Base-by-base conservation (phyloP, 257 asterid genomes). In the Haberlea rhodopensis region DNA sequence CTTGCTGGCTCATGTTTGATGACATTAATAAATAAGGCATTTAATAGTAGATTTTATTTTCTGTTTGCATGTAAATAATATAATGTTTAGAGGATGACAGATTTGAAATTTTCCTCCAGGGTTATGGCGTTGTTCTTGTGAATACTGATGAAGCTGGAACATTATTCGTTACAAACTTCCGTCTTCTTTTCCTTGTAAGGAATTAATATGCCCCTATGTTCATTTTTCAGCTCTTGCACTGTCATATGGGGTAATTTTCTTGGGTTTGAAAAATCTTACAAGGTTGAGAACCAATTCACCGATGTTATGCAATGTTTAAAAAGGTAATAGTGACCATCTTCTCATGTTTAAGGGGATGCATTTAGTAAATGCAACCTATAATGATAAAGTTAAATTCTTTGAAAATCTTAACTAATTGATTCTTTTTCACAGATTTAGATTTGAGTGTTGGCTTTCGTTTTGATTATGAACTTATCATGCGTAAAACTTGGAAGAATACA, bases 91-190 rank as follows among this genome's bases (percentile, higher is more conserved):
- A 55, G 53, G 77, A 63, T 74, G 58, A 65, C 73, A 69, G 57
- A 59, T 62, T 63, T 60, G 48, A 18, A 43, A 26, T 70, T 76
- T 59, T 66, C 72, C 60, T 82, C 40, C 87, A 92, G 98, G 97
- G 87, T 55, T 66, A 72, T 60, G 95, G 94, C 20, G 96, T 87
- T 72, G 98, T 92, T 80, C 98, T 92, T 77, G 96, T 89, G 81
- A 92, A 92, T 79, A 89, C 75, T 63, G 96, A 87, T 43, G 91
- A 85, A 73, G 98, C 98, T 37, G 98, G 98, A 69, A 87, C 94
- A 25, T 73, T 92, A 80, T 92, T 79, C 27, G 85, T 92, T 37
- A 92, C 98, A 54, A 92, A 92, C 76, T 92, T 78, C 70, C 98
- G 98, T 68, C 95, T 92, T 73, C 94, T 92, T 72, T 91, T 92